Percentiles rank a stretch among this genome's conserved stretches.
Evolutionary conservation across 257 asterid species (phyloP).

Genomic region (Solanum etuberosum): DNA sequence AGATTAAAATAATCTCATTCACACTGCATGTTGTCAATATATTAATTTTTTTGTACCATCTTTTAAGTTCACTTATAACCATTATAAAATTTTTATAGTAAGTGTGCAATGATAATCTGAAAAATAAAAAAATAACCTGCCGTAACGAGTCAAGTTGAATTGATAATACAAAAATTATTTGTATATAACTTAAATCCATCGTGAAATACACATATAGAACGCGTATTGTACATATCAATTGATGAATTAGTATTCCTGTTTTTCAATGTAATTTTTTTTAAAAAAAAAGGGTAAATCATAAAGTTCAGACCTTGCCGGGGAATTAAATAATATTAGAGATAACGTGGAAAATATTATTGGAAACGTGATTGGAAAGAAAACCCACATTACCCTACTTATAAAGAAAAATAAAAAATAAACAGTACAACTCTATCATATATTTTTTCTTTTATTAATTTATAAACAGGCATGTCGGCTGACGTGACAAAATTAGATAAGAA

Average conservation of each 20-base stretch:
- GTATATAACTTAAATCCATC: neutral
- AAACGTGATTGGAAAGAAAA: neutral
- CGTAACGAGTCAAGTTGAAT: neutral
- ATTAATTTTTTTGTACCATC: neutral
- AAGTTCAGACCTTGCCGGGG: neutral
- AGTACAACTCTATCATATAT: neutral
- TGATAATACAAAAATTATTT: neutral
- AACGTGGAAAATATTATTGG: conserved; percentile 20
- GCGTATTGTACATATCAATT: neutral
- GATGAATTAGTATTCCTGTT: neutral
- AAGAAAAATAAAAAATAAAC: neutral
- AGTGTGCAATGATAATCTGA: neutral
- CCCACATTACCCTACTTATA: neutral
- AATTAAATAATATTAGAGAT: neutral
- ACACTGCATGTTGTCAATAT: neutral
- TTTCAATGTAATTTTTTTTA: neutral
- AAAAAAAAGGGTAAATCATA: neutral
- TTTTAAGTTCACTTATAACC: neutral
- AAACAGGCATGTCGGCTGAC: neutral
- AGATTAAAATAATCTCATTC: neutral
- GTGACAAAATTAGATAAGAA: neutral
- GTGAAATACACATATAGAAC: neutral
- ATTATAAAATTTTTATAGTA: neutral
- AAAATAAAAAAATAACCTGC: neutral
- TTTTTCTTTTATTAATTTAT: neutral